Percentiles rank a stretch among this genome's conserved stretches.
Evolutionary conservation across 352 stramenopile species (phyloP).

Genomic region (Phytophthora ohioensis): DNA sequence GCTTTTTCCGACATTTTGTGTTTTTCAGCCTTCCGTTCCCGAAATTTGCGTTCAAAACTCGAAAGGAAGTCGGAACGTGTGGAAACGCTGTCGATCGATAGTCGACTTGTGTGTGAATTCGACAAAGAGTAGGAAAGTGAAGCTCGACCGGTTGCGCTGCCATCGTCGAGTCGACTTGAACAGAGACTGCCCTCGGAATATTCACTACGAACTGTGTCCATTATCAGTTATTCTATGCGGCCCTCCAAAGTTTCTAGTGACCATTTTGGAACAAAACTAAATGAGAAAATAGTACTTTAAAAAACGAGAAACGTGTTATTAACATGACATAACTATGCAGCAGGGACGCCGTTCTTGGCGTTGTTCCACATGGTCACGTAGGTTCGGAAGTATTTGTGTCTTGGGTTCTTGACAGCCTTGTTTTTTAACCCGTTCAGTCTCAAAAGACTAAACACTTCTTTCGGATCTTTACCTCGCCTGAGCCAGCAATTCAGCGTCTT

Average conservation of each 20-base stretch:
- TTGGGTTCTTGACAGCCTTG: too few relatives aligned
- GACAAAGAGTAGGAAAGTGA: slow-evolving; percentile 57
- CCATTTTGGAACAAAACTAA: slow-evolving; percentile 6
- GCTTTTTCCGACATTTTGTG: slow-evolving; percentile 59
- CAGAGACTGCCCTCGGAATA: slow-evolving; percentile 34
- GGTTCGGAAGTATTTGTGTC: too few relatives aligned
- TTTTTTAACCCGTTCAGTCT: too few relatives aligned
- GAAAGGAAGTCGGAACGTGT: slow-evolving; percentile 63
- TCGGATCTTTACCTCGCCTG: background rate
- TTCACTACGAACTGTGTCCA: slow-evolving; percentile 56
- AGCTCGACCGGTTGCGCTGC: slow-evolving; percentile 31
- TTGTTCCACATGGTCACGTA: too few relatives aligned
- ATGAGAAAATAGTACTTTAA: too few relatives aligned
- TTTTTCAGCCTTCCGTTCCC: slow-evolving; percentile 59
- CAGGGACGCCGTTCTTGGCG: too few relatives aligned
- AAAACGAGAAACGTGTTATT: too few relatives aligned
- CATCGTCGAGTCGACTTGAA: slow-evolving; percentile 40
- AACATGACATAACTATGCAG: too few relatives aligned
- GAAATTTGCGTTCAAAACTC: slow-evolving; percentile 68
- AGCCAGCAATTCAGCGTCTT: slow-evolving; percentile 20
- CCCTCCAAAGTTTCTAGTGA: slow-evolving; percentile 2
- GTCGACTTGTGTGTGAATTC: slow-evolving; percentile 40
- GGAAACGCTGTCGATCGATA: slow-evolving; percentile 40
- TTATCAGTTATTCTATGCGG: slow-evolving; percentile 12
- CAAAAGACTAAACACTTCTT: too few relatives aligned